Percentiles rank a stretch among this genome's conserved stretches.
Evolutionary conservation across 2,329 filamentous ascomycete genomes (phyloP).

Genomic region (Neofusicoccum kwambonambiense): DNA sequence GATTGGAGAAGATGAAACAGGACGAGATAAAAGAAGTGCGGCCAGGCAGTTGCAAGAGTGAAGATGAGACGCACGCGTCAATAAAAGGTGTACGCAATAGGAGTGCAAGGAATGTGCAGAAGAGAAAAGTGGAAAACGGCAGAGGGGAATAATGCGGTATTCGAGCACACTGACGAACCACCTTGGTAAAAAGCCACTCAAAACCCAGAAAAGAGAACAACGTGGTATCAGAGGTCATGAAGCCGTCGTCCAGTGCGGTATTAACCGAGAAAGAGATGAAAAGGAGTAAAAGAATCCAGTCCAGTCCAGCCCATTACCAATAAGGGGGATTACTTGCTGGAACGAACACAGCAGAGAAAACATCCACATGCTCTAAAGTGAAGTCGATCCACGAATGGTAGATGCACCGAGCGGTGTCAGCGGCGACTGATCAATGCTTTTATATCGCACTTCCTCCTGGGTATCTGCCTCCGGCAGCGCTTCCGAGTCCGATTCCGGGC

Average conservation of each 20-base stretch:
- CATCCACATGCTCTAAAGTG: not conserved
- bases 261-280: slow-evolving; percentile 6
- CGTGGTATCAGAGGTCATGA: slow-evolving; percentile 12
- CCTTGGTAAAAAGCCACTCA: not conserved
- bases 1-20: not conserved
- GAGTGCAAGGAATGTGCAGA: slow-evolving; percentile 12
- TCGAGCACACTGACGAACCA: slow-evolving; percentile 9
- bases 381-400: not conserved
- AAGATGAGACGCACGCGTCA: slow-evolving; percentile 13
- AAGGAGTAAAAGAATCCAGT: not conserved
- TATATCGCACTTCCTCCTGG: not conserved
- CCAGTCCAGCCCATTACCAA: slow-evolving; percentile 10
- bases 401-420: not conserved
- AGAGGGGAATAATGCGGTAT: not conserved
- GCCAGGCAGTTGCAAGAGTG: not conserved
- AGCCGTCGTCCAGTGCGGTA: slow-evolving; percentile 6
- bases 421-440: not conserved
- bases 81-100: slow-evolving; percentile 12
- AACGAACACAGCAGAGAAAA: not conserved
- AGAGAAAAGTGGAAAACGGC: not conserved
- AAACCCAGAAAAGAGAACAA: not conserved
- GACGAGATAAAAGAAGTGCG: not conserved
- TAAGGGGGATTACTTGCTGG: slow-evolving; percentile 6
- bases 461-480: slow-evolving; percentile 1
- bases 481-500: not conserved